phyloP scores from a whole-genome alignment of 2,329 filamentous ascomycete genomes.

The Ophiostoma australiae region DNA sequence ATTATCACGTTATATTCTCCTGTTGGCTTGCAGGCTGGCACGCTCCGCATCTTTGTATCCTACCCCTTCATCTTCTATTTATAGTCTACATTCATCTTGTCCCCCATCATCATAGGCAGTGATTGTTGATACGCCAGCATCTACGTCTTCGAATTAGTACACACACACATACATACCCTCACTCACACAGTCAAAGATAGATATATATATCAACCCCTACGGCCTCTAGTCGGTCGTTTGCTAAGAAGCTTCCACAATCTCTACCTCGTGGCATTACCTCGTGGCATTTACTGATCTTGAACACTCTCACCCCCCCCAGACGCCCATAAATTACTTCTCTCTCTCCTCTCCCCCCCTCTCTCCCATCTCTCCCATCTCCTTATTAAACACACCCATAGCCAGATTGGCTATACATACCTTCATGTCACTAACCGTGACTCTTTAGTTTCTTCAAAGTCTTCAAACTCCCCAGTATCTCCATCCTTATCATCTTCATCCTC shows the following conservation, averaged over 20 bases:
- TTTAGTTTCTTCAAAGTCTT: no score
- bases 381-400: no score
- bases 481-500: background rate
- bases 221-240: background rate
- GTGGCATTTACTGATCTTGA: conserved; percentile 11
- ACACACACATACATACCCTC: background rate
- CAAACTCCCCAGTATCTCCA: no score
- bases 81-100: background rate
- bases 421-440: background rate
- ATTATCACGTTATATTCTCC: background rate
- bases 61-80: background rate
- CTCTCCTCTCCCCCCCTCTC: background rate
- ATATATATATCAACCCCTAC: background rate
- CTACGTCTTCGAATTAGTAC: background rate
- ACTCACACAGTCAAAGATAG: no score
- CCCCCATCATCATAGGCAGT: background rate
- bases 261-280: conserved; percentile 4
- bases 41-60: background rate
- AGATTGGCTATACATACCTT: no score
- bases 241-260: background rate
- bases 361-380: background rate
- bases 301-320: background rate
- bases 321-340: background rate
- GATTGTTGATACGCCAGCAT: background rate
- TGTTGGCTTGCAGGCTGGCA: background rate